phyloP scores from a whole-genome alignment of 2,329 filamentous ascomycete genomes.

The Byssothecium circinans region DNA sequence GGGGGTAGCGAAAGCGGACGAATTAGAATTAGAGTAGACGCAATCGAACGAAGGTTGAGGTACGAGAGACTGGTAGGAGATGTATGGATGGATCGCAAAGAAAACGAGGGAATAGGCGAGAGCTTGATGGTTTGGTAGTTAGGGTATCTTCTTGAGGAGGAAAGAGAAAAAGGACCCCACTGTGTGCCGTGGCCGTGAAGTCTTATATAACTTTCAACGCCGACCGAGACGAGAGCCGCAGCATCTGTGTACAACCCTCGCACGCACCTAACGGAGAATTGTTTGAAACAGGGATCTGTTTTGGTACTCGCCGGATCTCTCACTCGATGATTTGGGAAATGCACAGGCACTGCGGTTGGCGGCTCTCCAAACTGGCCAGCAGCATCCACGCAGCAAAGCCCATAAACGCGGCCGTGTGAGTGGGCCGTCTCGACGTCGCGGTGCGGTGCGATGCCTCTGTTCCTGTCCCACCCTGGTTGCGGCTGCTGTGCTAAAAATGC shows the following conservation, averaged over 20 bases:
- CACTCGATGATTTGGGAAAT: background rate
- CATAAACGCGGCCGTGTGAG: slow-evolving; percentile 30
- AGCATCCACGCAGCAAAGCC: slow-evolving; percentile 17
- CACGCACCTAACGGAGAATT: slow-evolving; percentile 40
- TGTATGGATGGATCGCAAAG: slow-evolving; percentile 28
- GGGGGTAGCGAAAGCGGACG: slow-evolving; percentile 27
- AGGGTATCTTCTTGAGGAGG: slow-evolving; percentile 22
- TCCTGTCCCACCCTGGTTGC: slow-evolving; percentile 7
- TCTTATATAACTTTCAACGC: slow-evolving; percentile 4
- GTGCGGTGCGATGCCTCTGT: slow-evolving; percentile 22
- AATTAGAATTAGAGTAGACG: slow-evolving; percentile 36
- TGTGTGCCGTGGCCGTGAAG: background rate
- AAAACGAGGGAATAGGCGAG: slow-evolving; percentile 36
- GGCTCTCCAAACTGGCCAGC: slow-evolving; percentile 30
- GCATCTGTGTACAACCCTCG: slow-evolving; percentile 23
- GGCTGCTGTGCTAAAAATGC: slow-evolving; percentile 37
- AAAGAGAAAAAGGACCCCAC: slow-evolving; percentile 9
- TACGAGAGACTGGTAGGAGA: slow-evolving; percentile 37
- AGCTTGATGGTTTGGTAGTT: slow-evolving; percentile 28
- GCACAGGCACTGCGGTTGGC: slow-evolving; percentile 27
- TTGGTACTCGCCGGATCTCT: slow-evolving; percentile 45
- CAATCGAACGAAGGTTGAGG: slow-evolving; percentile 34
- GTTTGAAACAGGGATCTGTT: slow-evolving; percentile 44
- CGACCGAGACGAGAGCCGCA: slow-evolving; percentile 21
- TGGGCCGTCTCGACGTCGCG: too few species aligned